A percentile compares a stretch with the other conserved stretches of the same genome.
Conservation (phyloP, 2,329 filamentous ascomycete genomes). For the Trichoderma pleuroti region DNA sequence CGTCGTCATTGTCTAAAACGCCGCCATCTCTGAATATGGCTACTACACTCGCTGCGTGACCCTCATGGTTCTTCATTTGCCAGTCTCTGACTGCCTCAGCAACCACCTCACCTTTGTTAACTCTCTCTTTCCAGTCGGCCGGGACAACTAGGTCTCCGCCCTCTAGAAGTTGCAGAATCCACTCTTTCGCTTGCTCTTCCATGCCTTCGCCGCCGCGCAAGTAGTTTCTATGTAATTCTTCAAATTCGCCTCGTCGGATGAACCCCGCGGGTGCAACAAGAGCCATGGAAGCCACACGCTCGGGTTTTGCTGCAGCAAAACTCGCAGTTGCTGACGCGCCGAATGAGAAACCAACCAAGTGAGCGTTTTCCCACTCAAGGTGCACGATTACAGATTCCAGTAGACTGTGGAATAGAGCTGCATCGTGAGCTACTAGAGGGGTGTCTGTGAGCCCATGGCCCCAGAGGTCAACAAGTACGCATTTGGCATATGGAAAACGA, state of each 20-base stretch:
- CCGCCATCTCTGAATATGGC: constrained; percentile 8
- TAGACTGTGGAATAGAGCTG: neutral
- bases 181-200: neutral
- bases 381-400: neutral
- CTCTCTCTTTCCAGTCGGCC: neutral
- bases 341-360: neutral
- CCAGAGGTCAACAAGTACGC: constrained; percentile 9
- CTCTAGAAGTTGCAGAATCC: neutral
- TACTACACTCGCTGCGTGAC: neutral
- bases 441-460: constrained; percentile 14
- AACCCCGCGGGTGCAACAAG: constrained; percentile 1
- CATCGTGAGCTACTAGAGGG: neutral
- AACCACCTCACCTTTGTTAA: neutral
- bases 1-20: neutral
- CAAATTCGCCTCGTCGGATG: neutral
- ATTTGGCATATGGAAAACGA: constrained; percentile 2
- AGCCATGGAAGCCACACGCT: neutral
- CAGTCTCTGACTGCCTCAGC: constrained; percentile 9
- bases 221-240: neutral
- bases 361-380: neutral
- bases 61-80: neutral
- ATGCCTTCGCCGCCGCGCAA: neutral
- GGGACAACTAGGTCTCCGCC: neutral
- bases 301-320: neutral
- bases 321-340: neutral